Base-by-base conservation (phyloP, 1,284 basidiomycete genomes). In the Austropuccinia psidii region DNA sequence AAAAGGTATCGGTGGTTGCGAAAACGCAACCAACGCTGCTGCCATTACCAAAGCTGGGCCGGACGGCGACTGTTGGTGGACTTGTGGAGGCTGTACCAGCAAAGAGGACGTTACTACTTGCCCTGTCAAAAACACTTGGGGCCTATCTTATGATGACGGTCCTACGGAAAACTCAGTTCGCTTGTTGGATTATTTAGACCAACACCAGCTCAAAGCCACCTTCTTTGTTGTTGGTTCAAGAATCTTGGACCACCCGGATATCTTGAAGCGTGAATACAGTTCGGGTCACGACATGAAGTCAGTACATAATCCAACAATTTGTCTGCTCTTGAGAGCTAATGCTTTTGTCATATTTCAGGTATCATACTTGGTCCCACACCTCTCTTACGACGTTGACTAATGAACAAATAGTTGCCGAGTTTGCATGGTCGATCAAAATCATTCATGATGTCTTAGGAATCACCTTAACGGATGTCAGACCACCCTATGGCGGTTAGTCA, bases 191-290 rank as follows among this genome's bases (percentile, higher is more conserved):
- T 92, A 85, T 79, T 83, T 97, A 66, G 80, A 84, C 60, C 80
- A 86, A 76, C 84, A 90, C 79, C 81, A 87, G 70, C 79, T 95
- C 77, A 84, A 82, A 27, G 86, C 92, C 5, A 96, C 93, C 2
- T 96, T 97, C 85, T 97, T 95, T 83, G 87, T 92, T 58, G 88
- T 96, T 24, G 93, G 93, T 68, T 94, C 91, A 37, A 90, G 93
- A 77, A 89, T 90, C 76, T 85, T 95, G 76, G 89, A 91, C 75
- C 85, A 87, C 73, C 90, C 93, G 5, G 80, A 84, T 19, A 86
- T 93, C 77, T 85, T 96, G 24, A 82, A 89, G 62, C 87, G 89
- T 76, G 91, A 94, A 80, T 92, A 93, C 83, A 89, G 92, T 87
- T 75, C 29, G n/a, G 21, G 31, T 21, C 68, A 69, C 31, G 49